These are phyloP conservation scores for Hypoxylon subgilvum DNA, from an alignment of 495 filamentous ascomycete species.

Conservation along the genomic window DNA sequence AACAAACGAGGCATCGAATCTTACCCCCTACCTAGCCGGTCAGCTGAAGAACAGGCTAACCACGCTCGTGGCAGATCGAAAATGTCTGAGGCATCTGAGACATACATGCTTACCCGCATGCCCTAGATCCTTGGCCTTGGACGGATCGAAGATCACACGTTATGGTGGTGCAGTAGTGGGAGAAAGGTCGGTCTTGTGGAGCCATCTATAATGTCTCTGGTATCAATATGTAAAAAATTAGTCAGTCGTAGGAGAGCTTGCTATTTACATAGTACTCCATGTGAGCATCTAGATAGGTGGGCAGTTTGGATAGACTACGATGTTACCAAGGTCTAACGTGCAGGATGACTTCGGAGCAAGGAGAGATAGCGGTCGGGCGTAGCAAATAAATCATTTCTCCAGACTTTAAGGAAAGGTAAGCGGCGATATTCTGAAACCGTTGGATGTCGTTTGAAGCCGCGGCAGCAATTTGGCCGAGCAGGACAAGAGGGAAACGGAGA, in stretches of 20 bases:
- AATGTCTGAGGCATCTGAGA: slow-evolving; percentile 40
- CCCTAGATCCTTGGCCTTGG: slow-evolving; percentile 6
- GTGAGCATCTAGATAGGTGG: too few species aligned
- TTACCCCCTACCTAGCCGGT: slow-evolving; percentile 3
- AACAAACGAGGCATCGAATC: slow-evolving; percentile 1
- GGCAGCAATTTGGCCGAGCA: slow-evolving; percentile 23
- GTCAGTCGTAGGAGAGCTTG: background rate
- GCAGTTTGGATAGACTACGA: too few species aligned
- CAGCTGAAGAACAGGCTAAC: slow-evolving; percentile 16
- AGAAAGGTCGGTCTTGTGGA: slow-evolving; percentile 4
- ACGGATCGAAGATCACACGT: slow-evolving; percentile 12
- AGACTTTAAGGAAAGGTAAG: background rate
- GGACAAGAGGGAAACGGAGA: slow-evolving; percentile 1
- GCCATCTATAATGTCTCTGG: background rate
- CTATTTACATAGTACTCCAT: too few species aligned
- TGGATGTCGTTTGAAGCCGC: slow-evolving; percentile 19
- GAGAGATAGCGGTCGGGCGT: background rate
- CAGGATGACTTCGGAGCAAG: too few species aligned
- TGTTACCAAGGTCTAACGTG: too few species aligned
- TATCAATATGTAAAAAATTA: slow-evolving; percentile 15
- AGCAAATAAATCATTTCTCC: slow-evolving; percentile 7
- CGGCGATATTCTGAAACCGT: slow-evolving; percentile 5
- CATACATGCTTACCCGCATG: slow-evolving; percentile 30
- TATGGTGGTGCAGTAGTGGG: slow-evolving; percentile 4
- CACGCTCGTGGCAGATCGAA: slow-evolving; percentile 14